phyloP scores from a whole-genome alignment of 1,284 basidiomycete species.

The Cryptococcus sp. region DNA sequence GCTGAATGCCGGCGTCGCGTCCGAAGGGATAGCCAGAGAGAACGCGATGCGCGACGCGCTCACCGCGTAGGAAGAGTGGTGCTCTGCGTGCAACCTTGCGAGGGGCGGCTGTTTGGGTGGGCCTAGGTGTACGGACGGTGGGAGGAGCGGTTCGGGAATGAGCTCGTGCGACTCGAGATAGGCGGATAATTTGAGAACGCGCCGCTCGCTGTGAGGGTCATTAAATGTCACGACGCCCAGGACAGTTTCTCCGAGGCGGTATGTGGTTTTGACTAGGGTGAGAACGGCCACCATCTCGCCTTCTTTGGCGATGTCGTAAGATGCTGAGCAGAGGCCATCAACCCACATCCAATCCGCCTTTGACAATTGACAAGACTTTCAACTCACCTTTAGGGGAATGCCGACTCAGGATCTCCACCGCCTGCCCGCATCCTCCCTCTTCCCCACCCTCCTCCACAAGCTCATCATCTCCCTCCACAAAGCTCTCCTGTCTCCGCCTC shows the following conservation, averaged over 20 bases:
- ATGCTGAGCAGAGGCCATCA: conserved; percentile 55
- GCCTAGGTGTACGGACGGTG: conserved; percentile 50
- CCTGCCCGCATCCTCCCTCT: conserved; percentile 72
- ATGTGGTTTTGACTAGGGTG: conserved; percentile 85
- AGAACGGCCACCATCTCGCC: conserved; percentile 79
- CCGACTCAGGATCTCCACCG: conserved; percentile 83
- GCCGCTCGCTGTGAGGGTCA: conserved; percentile 56
- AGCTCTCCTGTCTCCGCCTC: conserved; percentile 21
- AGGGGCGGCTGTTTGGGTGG: conserved; percentile 30
- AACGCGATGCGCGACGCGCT: conserved; percentile 73
- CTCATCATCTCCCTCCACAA: conserved; percentile 40
- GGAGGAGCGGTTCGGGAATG: conserved; percentile 59
- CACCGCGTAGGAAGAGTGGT: conserved; percentile 68
- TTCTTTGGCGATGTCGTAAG: conserved; percentile 89
- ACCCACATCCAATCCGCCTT: not conserved
- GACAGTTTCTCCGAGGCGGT: conserved; percentile 83
- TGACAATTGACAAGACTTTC: no score
- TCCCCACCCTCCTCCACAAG: conserved; percentile 52
- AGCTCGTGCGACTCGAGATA: conserved; percentile 80
- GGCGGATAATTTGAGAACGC: conserved; percentile 76
- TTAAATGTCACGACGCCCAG: conserved; percentile 83
- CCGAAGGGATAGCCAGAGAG: conserved; percentile 80
- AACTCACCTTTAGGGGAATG: conserved; percentile 77
- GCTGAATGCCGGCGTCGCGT: conserved; percentile 75
- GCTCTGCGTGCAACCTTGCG: conserved; percentile 70